These are phyloP conservation scores for Talaromyces sp. DNA, from an alignment of 2,329 filamentous ascomycete genomes.

Conservation along the genomic window DNA sequence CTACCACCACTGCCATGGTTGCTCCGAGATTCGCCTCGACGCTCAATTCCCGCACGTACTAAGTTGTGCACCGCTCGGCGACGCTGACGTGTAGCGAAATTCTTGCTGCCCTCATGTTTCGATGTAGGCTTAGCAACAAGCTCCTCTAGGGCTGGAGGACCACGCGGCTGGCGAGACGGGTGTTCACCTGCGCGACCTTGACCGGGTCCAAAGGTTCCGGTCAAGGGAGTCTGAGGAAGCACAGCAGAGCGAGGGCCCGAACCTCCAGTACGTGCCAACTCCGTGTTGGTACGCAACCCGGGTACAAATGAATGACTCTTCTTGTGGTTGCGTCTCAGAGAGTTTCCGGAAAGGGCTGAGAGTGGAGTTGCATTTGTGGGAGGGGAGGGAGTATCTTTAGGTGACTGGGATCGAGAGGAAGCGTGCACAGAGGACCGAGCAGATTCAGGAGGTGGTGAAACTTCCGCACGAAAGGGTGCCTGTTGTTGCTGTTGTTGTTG, in stretches of 20 bases:
- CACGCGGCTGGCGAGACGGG: constrained; percentile 85
- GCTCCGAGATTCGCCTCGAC: constrained; percentile 69
- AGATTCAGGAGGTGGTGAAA: constrained; percentile 72
- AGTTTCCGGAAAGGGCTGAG: constrained; percentile 82
- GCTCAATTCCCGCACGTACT: constrained; percentile 81
- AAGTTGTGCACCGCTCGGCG: constrained; percentile 89
- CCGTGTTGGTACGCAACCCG: constrained; percentile 53
- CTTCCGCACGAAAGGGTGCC: constrained; percentile 69
- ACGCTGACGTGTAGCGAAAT: constrained; percentile 89
- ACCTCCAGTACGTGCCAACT: constrained; percentile 47
- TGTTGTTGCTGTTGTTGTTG: constrained; percentile 29
- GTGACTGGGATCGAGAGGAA: constrained; percentile 65
- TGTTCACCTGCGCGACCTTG: constrained; percentile 93
- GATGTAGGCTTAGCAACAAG: constrained; percentile 83
- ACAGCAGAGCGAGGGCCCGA: constrained; percentile 73
- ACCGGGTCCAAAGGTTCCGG: constrained; percentile 85
- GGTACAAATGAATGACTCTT: constrained; percentile 73
- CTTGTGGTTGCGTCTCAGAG: constrained; percentile 91
- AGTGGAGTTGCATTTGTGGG: constrained; percentile 68
- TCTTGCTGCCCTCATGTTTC: constrained; percentile 93
- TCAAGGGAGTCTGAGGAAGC: constrained; percentile 75
- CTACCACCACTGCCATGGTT: constrained; percentile 63
- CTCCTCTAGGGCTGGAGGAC: constrained; percentile 88
- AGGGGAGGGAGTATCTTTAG: constrained; percentile 59
- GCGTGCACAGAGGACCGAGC: constrained; percentile 48